phyloP scores from a whole-genome alignment of 805 yeast genomes.

The Kodamaea fukazawae region DNA sequence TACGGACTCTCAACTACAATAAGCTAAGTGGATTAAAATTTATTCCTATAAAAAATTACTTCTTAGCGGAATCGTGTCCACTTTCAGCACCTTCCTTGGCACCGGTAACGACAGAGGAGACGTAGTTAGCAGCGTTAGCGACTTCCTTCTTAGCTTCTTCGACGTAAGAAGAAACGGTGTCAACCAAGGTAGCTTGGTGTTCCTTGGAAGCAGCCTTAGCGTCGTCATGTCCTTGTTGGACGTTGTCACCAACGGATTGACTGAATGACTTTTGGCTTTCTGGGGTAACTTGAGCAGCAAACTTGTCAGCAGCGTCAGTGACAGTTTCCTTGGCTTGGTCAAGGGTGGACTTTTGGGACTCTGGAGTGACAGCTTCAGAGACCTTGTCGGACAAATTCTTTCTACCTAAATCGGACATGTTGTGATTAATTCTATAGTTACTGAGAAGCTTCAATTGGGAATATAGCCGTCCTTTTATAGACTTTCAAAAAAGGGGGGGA shows the following conservation, averaged over 20 bases:
- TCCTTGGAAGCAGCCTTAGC: conserved; percentile 34
- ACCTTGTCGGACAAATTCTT: conserved; percentile 40
- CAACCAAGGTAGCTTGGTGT: conserved; percentile 31
- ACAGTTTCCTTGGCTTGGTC: conserved; percentile 39
- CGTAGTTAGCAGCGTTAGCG: conserved; percentile 55
- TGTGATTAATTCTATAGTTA: conserved; percentile 13
- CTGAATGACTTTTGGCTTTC: conserved; percentile 63
- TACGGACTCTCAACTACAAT: no score
- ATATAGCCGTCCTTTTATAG: conserved; percentile 1
- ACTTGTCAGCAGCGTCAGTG: conserved; percentile 33
- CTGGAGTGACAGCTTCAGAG: conserved; percentile 39
- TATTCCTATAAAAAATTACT: conserved; percentile 10
- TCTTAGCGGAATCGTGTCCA: conserved; percentile 27
- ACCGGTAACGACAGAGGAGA: conserved; percentile 52
- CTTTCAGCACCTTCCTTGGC: conserved; percentile 52
- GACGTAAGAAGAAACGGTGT: conserved; percentile 45
- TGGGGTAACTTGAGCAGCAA: conserved; percentile 52
- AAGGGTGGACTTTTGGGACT: conserved; percentile 35
- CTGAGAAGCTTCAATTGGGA: conserved; percentile 30
- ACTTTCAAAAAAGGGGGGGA: neutral
- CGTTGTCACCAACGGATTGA: conserved; percentile 67
- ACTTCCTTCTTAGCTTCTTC: conserved; percentile 56
- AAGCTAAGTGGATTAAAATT: neutral
- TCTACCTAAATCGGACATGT: conserved; percentile 45
- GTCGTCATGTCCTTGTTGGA: conserved; percentile 54